Percentiles rank a stretch among this genome's conserved stretches.
These are phyloP conservation scores for Colletotrichum sp. DNA, from an alignment of 2,329 filamentous ascomycete genomes.

Conservation along the genomic window DNA sequence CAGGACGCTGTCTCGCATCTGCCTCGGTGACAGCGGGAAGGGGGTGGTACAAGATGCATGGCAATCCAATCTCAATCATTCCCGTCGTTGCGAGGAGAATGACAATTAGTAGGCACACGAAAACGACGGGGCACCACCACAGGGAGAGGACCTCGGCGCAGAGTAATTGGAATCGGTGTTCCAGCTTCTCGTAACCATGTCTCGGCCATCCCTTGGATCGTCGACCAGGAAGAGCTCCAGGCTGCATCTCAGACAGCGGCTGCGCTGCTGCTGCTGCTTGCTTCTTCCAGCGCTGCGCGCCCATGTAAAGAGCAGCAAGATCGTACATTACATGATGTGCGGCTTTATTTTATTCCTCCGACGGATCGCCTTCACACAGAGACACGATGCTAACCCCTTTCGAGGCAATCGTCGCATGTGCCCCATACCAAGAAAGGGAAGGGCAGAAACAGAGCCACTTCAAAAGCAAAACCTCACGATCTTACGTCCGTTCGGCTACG, in stretches of 20 bases:
- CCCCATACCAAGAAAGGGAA: not conserved
- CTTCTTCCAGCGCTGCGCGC: not conserved
- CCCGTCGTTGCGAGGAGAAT: not conserved
- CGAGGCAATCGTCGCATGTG: not conserved
- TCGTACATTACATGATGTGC: not conserved
- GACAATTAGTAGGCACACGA: not conserved
- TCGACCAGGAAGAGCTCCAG: not conserved
- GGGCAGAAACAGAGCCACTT: not conserved
- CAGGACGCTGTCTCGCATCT: not conserved
- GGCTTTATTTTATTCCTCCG: not conserved
- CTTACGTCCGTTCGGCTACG: not conserved
- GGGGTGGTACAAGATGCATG: not conserved
- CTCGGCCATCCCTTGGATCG: constrained; percentile 8
- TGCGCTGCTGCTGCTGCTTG: not conserved
- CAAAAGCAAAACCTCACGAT: not conserved
- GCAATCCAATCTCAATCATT: not conserved
- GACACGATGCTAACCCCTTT: not conserved
- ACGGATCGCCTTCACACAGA: not conserved
- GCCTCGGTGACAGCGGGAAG: not conserved
- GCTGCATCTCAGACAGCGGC: not conserved
- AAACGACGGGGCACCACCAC: not conserved
- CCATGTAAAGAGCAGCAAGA: not conserved
- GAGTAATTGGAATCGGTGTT: not conserved
- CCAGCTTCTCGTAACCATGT: not conserved
- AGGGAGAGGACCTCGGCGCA: not conserved